phyloP scores from a whole-genome alignment of 208 protist genomes.

The Leishmania major region DNA sequence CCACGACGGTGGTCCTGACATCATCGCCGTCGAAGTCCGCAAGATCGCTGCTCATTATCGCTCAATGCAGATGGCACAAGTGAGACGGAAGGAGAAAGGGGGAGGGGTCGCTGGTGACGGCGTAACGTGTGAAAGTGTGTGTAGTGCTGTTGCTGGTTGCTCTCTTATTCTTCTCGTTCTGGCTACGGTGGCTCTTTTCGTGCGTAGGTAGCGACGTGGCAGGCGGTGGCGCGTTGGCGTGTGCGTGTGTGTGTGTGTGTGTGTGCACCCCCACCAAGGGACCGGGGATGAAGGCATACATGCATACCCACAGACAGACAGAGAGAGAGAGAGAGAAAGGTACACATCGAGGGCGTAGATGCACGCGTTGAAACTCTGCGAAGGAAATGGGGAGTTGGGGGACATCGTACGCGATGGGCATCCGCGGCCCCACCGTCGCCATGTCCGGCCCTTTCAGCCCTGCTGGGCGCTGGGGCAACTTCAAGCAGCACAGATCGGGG shows the following conservation, averaged over 20 bases:
- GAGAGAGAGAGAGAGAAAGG: background rate
- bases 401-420: background rate
- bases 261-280: background rate
- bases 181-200: background rate
- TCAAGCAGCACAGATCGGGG: background rate
- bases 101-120: background rate
- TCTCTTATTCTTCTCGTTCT: background rate
- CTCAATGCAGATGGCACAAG: background rate
- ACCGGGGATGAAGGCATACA: background rate
- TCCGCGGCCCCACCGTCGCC: background rate
- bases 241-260: too few relatives aligned
- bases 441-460: background rate
- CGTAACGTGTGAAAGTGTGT: background rate
- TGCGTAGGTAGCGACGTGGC: background rate
- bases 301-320: background rate
- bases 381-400: background rate
- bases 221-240: background rate
- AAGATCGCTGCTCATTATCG: constrained; percentile 77
- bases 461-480: background rate
- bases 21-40: constrained; percentile 93
- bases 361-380: background rate
- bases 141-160: background rate
- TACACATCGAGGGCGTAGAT: background rate
- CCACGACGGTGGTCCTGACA: constrained; percentile 71
- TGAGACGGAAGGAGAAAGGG: background rate